Conservation (phyloP, 495 filamentous ascomycete genomes). For the Trichoderma virens region DNA sequence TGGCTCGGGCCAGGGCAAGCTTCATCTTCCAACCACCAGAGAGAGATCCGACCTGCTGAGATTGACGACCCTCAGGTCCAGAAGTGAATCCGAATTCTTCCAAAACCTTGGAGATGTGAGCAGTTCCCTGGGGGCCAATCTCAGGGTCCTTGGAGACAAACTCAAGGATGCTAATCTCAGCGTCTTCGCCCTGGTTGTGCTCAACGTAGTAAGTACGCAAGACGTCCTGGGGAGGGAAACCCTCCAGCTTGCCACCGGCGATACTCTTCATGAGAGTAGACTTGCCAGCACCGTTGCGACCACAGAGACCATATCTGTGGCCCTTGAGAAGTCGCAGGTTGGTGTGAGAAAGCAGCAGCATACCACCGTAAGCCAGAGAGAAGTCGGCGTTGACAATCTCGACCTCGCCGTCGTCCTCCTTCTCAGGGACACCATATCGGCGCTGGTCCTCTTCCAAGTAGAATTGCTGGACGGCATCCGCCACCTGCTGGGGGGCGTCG, state of each 20-base stretch:
- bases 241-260: constrained; percentile 89
- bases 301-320: constrained; percentile 93
- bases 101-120: constrained; percentile 75
- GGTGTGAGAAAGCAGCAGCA: constrained; percentile 94
- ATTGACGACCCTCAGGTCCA: constrained; percentile 80
- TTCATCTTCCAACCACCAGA: constrained; percentile 99
- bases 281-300: constrained; percentile 95
- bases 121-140: constrained; percentile 62
- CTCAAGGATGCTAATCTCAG: constrained; percentile 88
- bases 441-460: constrained; percentile 77
- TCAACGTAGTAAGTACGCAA: constrained; percentile 97
- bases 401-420: constrained; percentile 71
- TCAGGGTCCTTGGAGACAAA: constrained; percentile 80
- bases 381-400: constrained; percentile 99
- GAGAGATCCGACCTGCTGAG: constrained; percentile 80
- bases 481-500: constrained; percentile 50
- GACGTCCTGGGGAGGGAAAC: constrained; percentile 85
- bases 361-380: constrained; percentile 95
- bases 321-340: constrained; percentile 91
- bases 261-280: constrained; percentile 98
- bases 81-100: constrained; percentile 88
- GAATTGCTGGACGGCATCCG: constrained; percentile 56
- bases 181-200: constrained; percentile 96
- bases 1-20: constrained; percentile 88
- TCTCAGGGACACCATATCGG: constrained; percentile 76